A percentile compares a stretch with the other conserved stretches of the same genome.
phyloP scores from a whole-genome alignment of 2,329 filamentous ascomycete species.

The Cladobotryum protrusum region DNA sequence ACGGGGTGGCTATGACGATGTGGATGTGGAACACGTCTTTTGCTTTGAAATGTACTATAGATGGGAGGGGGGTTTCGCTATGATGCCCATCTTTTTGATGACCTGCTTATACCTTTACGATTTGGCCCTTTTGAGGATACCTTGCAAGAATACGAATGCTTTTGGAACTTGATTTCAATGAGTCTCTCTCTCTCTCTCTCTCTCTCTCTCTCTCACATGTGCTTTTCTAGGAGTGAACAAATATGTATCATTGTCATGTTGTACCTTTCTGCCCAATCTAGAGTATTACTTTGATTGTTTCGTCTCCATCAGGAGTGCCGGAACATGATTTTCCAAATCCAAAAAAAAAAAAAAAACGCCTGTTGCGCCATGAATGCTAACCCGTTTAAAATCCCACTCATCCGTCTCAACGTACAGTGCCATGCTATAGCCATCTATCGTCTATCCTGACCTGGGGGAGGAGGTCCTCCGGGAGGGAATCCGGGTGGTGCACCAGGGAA shows the following conservation, averaged over 20 bases:
- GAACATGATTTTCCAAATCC: background rate
- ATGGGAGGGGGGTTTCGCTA: conserved; percentile 5
- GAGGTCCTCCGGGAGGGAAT: conserved; percentile 30
- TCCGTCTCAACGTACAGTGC: no score
- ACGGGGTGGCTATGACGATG: background rate
- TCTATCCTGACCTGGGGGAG: conserved; percentile 34
- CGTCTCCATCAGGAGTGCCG: no score
- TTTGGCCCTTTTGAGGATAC: no score
- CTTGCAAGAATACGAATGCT: background rate
- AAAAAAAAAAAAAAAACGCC: no score
- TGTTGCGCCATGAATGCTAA: conserved; percentile 18
- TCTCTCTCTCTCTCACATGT: background rate
- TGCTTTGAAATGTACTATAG: conserved; percentile 13
- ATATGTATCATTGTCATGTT: no score
- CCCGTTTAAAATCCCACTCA: no score
- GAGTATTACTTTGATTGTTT: no score
- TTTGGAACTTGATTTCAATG: background rate
- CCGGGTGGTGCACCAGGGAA: conserved; percentile 33
- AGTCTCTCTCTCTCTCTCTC: background rate
- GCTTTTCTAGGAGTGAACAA: no score
- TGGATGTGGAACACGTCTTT: conserved; percentile 6
- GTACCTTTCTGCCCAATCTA: no score
- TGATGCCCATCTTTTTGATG: conserved; percentile 6
- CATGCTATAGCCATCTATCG: conserved; percentile 19
- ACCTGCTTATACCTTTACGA: no score